These are phyloP conservation scores for Boletus reticulatus DNA, from an alignment of 768 basidiomycete species.

Conservation along the genomic window DNA sequence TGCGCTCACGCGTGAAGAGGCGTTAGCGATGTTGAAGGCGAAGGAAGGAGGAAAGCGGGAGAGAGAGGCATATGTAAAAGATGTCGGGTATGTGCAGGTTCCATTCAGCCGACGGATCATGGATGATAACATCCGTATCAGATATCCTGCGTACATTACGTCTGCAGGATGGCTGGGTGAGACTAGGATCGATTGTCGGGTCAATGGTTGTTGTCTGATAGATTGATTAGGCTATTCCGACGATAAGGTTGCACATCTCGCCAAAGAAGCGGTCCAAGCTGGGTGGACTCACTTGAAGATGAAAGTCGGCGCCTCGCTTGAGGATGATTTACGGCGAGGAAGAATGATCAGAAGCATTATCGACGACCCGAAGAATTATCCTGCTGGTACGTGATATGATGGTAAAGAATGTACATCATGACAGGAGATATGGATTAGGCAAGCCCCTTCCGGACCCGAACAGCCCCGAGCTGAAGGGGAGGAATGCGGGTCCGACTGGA, in stretches of 20 bases:
- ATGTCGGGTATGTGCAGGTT: slow-evolving; percentile 49
- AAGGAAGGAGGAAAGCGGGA: slow-evolving; percentile 73
- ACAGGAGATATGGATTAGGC: slow-evolving; percentile 26
- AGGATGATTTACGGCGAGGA: slow-evolving; percentile 80
- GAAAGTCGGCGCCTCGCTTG: slow-evolving; percentile 86
- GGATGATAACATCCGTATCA: slow-evolving; percentile 22
- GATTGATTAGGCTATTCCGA: slow-evolving; percentile 67
- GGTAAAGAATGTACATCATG: not conserved
- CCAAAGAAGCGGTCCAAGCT: slow-evolving; percentile 74
- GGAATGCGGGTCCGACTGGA: slow-evolving; percentile 92
- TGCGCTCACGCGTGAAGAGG: slow-evolving; percentile 86
- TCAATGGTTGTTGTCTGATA: not conserved
- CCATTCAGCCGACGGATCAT: not conserved
- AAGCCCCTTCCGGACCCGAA: slow-evolving; percentile 45
- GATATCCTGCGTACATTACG: slow-evolving; percentile 91
- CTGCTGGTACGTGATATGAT: slow-evolving; percentile 49
- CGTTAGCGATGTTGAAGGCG: slow-evolving; percentile 72
- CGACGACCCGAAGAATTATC: slow-evolving; percentile 72
- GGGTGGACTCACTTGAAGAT: slow-evolving; percentile 99
- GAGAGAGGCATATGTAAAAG: slow-evolving; percentile 68
- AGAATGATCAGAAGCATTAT: slow-evolving; percentile 88
- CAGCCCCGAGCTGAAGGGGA: slow-evolving; percentile 61
- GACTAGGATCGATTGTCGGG: slow-evolving; percentile 4
- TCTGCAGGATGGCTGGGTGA: slow-evolving; percentile 85
- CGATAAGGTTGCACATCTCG: slow-evolving; percentile 82